Evolutionary conservation across 2,329 filamentous ascomycete genomes (phyloP).

Genomic region (Arthrobotrys sphaeroides): DNA sequence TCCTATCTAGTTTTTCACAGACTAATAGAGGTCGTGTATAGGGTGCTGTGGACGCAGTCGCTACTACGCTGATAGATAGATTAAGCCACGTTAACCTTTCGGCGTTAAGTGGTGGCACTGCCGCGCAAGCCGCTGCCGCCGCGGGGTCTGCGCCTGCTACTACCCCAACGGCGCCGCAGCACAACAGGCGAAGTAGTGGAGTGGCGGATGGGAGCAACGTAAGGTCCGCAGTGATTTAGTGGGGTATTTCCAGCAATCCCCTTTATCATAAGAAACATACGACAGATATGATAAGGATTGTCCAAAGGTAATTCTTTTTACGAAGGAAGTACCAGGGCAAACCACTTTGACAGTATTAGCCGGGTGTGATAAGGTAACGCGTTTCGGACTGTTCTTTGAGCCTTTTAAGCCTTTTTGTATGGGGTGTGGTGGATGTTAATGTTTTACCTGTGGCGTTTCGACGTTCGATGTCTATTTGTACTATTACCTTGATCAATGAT

Average conservation of each 20-base stretch:
- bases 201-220: constrained; percentile 18
- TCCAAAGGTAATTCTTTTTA: too few species aligned
- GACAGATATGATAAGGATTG: too few species aligned
- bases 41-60: constrained; percentile 58
- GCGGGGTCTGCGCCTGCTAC: not conserved
- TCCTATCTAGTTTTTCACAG: constrained; percentile 65
- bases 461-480: not conserved
- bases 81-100: constrained; percentile 56
- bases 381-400: too few species aligned
- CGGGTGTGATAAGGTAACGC: too few species aligned
- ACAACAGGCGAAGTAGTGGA: constrained; percentile 13
- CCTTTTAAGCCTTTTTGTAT: not conserved
- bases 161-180: not conserved
- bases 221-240: constrained; percentile 31
- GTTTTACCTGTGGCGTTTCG: not conserved
- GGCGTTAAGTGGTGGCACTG: constrained; percentile 26
- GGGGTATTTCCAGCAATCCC: not conserved
- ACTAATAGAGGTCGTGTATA: not conserved
- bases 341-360: too few species aligned
- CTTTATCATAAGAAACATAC: too few species aligned
- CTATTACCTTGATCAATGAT: too few species aligned
- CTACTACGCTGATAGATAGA: constrained; percentile 57
- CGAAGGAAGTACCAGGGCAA: too few species aligned
- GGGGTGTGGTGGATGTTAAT: not conserved
- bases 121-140: constrained; percentile 1